Percentiles rank a stretch among this genome's conserved stretches.
These are phyloP conservation scores for Delonix regia DNA, from an alignment of 306 rosid species.

Conservation along the genomic window DNA sequence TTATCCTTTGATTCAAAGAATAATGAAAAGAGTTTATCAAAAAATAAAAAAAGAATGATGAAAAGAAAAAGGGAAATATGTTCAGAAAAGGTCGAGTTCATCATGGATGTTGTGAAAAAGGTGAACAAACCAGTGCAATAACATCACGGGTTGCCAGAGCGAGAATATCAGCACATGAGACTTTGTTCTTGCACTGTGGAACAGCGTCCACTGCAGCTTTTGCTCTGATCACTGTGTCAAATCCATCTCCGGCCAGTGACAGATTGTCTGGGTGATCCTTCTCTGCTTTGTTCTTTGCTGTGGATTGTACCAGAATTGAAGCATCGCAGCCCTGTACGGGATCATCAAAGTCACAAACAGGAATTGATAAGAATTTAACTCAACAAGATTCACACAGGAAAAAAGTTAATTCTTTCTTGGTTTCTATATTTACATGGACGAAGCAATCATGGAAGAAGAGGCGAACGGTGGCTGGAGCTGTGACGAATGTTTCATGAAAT, in stretches of 20 bases:
- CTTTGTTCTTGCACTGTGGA: conserved; percentile 65
- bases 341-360: background rate
- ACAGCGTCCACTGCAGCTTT: conserved; percentile 76
- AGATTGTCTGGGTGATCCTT: conserved; percentile 74
- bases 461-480: conserved; percentile 83
- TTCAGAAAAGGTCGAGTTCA: background rate
- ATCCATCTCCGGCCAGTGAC: conserved; percentile 85
- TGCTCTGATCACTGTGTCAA: conserved; percentile 84
- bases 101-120: background rate
- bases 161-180: conserved; percentile 83
- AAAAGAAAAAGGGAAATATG: too few species aligned
- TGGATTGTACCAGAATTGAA: conserved; percentile 56
- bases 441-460: conserved; percentile 95
- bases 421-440: conserved; percentile 53
- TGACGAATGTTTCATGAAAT: conserved; percentile 75
- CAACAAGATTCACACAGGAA: background rate
- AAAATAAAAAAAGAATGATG: too few species aligned
- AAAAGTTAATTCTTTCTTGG: background rate
- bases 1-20: too few species aligned
- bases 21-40: too few species aligned
- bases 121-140: conserved; percentile 54
- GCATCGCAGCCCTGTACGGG: conserved; percentile 69
- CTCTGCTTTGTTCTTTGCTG: conserved; percentile 61
- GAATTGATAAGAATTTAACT: background rate
- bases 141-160: conserved; percentile 81